Evolutionary conservation across 352 stramenopile species (phyloP), one percentile per base, ranked within the genome.

Genomic region (Phytophthora cactorum): DNA sequence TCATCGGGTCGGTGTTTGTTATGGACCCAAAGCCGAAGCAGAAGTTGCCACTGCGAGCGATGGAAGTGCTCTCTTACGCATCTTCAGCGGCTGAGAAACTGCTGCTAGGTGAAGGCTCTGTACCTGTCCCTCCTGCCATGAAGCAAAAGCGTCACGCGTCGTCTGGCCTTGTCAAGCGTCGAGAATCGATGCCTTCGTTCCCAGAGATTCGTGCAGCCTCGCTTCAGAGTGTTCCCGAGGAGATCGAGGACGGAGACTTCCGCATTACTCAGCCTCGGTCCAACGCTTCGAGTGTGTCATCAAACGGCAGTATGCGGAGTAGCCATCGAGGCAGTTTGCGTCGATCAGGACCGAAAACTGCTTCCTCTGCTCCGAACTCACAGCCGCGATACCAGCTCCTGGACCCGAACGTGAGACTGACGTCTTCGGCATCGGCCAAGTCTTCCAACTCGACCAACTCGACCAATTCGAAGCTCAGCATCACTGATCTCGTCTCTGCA

Each of bases 1-100:
- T 93, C 15, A 79, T 95, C 29, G 87, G 87, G 11, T 91, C 87
- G 0, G 83, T 95, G n/a, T 92, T 93, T 59, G 87, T 90, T 6
- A 92, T 95, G 82, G 87, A 95, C 38, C 74, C 79, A 3, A 72
- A 76, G 44, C 65, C 77, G 2, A 92, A 91, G 59, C 41, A 59
- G 0, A 67, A 76, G 17, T 39, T 92, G n/a, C 83, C 85, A 6
- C 34, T 76, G 3, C 74, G 76, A 10, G 66, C 78, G 1, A 84
- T 90, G 62, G 87, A 95, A 39, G 76, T 95, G 47, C 63, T 95
- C 5, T 74, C 81, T 5, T 91, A 93, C 60, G 72, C 88, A 5
- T 84, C 84, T 36, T 78, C 72, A 6, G 74, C 82, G 0, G 77
- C 70, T 1, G 78, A 92, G 52, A 78, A 81, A 27, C 71, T 95